Conservation (phyloP, 2,329 filamentous ascomycete species). For the Lachnellula subtilissima region DNA sequence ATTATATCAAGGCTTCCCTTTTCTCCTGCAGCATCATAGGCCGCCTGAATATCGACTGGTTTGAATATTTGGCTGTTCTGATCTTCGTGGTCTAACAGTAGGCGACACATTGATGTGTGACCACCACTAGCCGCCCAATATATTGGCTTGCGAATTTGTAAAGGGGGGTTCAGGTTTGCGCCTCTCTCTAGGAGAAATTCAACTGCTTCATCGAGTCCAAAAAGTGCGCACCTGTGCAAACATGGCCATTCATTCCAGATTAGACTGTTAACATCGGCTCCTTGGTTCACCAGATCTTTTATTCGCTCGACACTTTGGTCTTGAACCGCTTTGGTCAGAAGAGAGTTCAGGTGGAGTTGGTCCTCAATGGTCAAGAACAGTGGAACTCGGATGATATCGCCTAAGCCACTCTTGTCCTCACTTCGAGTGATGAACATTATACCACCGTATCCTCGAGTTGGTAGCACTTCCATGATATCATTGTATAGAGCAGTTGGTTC, state of each 20-base stretch:
- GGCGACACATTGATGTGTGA: constrained; percentile 28
- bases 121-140: constrained; percentile 21
- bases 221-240: constrained; percentile 16
- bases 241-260: constrained; percentile 16
- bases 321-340: constrained; percentile 11
- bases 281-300: constrained; percentile 12
- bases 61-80: constrained; percentile 36
- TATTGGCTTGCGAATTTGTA: constrained; percentile 13
- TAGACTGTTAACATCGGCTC: constrained; percentile 13
- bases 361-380: constrained; percentile 7
- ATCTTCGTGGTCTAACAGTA: constrained; percentile 34
- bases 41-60: constrained; percentile 13
- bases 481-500: constrained; percentile 7
- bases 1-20: constrained; percentile 17
- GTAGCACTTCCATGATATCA: constrained; percentile 14
- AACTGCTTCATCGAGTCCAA: constrained; percentile 19
- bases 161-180: constrained; percentile 13
- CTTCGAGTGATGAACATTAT: constrained; percentile 8
- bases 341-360: constrained; percentile 8
- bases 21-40: constrained; percentile 11
- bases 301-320: constrained; percentile 7
- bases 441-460: constrained; percentile 11
- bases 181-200: constrained; percentile 18
- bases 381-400: constrained; percentile 6
- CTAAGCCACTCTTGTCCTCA: constrained; percentile 1